These are phyloP conservation scores for Macadamia integrifolia DNA, from an alignment of 164 flowering plant species.

Conservation along the genomic window DNA sequence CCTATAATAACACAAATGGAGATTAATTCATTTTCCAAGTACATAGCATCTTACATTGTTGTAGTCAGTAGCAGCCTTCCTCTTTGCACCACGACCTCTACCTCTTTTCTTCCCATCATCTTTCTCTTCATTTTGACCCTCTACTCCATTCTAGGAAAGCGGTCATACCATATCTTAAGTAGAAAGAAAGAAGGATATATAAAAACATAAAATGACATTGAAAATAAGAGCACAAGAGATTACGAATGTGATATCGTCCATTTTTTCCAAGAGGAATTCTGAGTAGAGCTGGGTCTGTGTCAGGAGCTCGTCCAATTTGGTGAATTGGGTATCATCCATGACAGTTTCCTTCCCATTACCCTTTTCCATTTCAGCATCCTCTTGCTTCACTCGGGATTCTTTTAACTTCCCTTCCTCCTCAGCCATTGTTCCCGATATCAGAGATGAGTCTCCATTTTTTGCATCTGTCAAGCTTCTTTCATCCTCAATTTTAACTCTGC, in stretches of 20 bases:
- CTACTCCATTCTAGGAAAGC: conserved; percentile 45
- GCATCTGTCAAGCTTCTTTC: conserved; percentile 22
- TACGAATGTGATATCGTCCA: conserved; percentile 80
- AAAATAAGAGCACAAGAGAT: not conserved
- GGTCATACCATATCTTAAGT: conserved; percentile 1
- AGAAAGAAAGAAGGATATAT: not conserved
- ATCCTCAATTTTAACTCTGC: conserved; percentile 17
- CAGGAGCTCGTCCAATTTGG: conserved; percentile 78
- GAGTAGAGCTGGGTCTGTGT: conserved; percentile 79
- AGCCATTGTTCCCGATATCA: conserved; percentile 46
- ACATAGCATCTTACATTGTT: conserved; percentile 43
- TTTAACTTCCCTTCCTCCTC: conserved; percentile 66
- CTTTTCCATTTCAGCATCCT: conserved; percentile 22
- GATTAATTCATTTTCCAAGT: not conserved
- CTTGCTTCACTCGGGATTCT: conserved; percentile 46
- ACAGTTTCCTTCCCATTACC: conserved; percentile 11
- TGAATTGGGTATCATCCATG: conserved; percentile 54
- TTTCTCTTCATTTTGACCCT: conserved; percentile 26
- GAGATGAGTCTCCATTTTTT: conserved; percentile 46
- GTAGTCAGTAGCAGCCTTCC: conserved; percentile 53
- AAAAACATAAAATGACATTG: not conserved
- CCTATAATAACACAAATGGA: no score
- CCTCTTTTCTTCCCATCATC: conserved; percentile 39
- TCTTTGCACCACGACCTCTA: conserved; percentile 61
- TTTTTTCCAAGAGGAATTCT: conserved; percentile 81